These are phyloP conservation scores for Stephanodiscus triporus DNA, from an alignment of 108 stramenopile genomes.

Conservation along the genomic window DNA sequence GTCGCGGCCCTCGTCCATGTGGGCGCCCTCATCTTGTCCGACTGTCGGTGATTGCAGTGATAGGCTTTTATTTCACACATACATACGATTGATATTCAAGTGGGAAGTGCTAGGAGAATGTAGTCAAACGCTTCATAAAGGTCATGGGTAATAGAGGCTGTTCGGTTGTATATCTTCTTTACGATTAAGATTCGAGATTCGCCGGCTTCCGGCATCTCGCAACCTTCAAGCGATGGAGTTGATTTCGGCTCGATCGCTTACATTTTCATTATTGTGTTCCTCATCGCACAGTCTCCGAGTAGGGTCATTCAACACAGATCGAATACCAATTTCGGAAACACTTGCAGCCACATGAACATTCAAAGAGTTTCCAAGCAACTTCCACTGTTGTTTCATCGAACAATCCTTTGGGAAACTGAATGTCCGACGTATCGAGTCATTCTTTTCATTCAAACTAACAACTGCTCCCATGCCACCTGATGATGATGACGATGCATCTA, in stretches of 20 bases:
- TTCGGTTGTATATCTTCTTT: no score
- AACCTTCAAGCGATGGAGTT: no score
- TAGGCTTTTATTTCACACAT: no score
- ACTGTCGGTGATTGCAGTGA: no score
- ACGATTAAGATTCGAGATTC: no score
- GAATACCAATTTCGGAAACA: constrained; percentile 62
- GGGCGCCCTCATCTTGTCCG: no score
- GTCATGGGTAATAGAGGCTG: no score
- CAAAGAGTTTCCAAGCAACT: constrained; percentile 82
- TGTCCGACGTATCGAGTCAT: constrained; percentile 2
- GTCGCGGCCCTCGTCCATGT: no score
- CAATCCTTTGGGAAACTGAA: constrained; percentile 67
- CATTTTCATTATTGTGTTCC: not conserved
- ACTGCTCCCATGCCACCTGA: not conserved
- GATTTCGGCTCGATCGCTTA: not conserved
- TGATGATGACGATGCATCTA: not conserved
- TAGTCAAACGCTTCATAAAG: no score
- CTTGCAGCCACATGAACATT: constrained; percentile 75
- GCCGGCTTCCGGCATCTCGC: no score
- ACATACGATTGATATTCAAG: no score
- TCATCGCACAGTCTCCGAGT: not conserved
- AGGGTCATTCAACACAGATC: constrained; percentile 16
- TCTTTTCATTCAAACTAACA: not conserved
- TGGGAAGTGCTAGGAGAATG: no score
- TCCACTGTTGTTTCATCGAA: constrained; percentile 81